These are phyloP conservation scores for Daedaleopsis sinensis DNA, from an alignment of 768 basidiomycete genomes.

Conservation along the genomic window DNA sequence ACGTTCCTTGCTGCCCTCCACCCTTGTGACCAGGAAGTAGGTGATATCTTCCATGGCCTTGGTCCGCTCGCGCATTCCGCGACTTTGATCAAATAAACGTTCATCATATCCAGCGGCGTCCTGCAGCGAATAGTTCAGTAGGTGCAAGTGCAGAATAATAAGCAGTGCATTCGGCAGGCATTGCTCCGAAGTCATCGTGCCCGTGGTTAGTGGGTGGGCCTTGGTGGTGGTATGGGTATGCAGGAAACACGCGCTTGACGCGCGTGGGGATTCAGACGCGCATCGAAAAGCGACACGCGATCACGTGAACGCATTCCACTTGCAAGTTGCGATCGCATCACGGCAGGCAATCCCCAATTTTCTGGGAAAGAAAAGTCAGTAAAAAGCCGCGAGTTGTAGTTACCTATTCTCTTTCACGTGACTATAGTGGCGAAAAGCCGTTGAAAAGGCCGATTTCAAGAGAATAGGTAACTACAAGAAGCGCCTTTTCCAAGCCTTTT, in stretches of 20 bases:
- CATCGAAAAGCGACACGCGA: neutral
- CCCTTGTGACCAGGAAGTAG: conserved; percentile 50
- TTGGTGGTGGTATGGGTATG: neutral
- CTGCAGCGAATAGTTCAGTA: conserved; percentile 51
- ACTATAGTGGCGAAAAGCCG: no score
- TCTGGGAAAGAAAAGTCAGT: no score
- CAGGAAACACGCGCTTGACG: conserved; percentile 3
- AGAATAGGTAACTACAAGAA: no score
- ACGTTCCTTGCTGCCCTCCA: conserved; percentile 41
- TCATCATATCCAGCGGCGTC: conserved; percentile 54
- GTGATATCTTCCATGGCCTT: conserved; percentile 55
- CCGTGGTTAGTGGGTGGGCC: neutral
- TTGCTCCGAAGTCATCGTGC: neutral
- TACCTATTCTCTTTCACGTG: no score
- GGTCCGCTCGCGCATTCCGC: conserved; percentile 52
- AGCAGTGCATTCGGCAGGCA: conserved; percentile 46
- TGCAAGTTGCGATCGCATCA: no score
- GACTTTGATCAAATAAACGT: conserved; percentile 46
- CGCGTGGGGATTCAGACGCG: neutral
- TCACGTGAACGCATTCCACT: neutral
- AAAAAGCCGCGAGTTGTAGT: no score
- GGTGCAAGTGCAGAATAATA: conserved; percentile 55
- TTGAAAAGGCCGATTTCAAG: no score
- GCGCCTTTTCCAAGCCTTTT: no score
- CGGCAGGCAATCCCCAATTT: no score